Base-by-base conservation (phyloP, 1,284 basidiomycete species). In the Mycena citricolor region DNA sequence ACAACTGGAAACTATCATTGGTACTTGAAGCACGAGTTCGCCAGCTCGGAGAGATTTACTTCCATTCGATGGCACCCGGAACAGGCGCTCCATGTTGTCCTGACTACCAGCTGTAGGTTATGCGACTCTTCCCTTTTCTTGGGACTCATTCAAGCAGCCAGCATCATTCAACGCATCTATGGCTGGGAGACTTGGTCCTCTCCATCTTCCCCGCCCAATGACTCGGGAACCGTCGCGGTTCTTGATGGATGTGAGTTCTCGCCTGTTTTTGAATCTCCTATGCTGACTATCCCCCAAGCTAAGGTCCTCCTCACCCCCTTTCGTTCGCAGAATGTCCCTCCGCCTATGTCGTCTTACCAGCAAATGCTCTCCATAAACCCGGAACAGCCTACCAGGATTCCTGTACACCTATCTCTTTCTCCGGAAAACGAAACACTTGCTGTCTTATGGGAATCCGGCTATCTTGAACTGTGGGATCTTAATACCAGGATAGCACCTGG, bases 1-100 rank as follows among this genome's bases (percentile, higher is more conserved):
- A 90, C 92, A 0, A 92, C 78, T 19, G 86, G 89, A 36, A 99
- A 99, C 64, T 99, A 97, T 64, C 89, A 97, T 63, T 97, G 94
- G 90, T 91, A 95, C 65, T 76, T 98, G 45, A 97, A 97, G 65
- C 90, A 94, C 61, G 90, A 94, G 59, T 70, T 95, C 35, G 57
- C 65, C 12, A 57, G 49, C n/a, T 60, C 63, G 11, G 66, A 63
- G 14, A 75, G 77, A 26, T 90, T 92, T 58, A 85, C 79, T 1
- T 80, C 75, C 1, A 70, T 94, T 13, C 55, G 59, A 19, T 97
- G 95, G 95, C 93, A 99, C 61, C 86, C 92, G 0, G 97, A 99
- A 64, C 67, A 81, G 31, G 68, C 88, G 0, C 63, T 88, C 31
- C 70, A 74, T 36, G 60, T 98, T 4, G 75, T 87, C 24, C 62